Evolutionary conservation across 148 eudicot species (phyloP).

Genomic region (Polygonum maritimum): DNA sequence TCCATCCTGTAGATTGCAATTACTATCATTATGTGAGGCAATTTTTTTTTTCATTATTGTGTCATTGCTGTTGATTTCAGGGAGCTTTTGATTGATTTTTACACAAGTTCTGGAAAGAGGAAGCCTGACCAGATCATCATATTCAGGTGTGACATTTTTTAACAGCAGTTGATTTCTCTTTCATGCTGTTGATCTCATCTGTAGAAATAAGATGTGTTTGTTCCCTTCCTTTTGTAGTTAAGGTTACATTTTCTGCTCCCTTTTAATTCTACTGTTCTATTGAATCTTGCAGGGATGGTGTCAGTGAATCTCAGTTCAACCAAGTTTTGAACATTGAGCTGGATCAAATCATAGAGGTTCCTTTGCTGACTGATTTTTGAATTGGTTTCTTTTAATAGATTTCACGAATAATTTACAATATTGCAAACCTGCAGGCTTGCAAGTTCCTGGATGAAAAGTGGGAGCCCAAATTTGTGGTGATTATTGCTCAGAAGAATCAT

Average conservation of each 20-base stretch:
- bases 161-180: background rate
- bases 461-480: constrained; percentile 25
- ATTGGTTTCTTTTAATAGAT: background rate
- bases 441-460: constrained; percentile 22
- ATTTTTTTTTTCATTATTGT: too few relatives aligned
- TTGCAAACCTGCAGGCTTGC: constrained; percentile 22
- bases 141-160: constrained; percentile 21
- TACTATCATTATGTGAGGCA: too few relatives aligned
- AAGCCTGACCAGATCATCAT: constrained; percentile 41
- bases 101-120: constrained; percentile 28
- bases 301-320: constrained; percentile 36
- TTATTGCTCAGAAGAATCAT: constrained; percentile 36
- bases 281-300: constrained; percentile 29
- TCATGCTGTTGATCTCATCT: background rate
- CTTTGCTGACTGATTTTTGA: background rate
- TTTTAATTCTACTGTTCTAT: background rate
- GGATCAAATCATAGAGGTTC: constrained; percentile 30
- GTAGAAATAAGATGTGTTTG: background rate
- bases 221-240: background rate
- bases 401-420: background rate
- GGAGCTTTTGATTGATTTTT: constrained; percentile 33
- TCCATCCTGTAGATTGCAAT: background rate
- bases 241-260: background rate
- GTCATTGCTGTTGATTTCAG: constrained; percentile 9
- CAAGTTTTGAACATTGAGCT: constrained; percentile 39